A percentile compares a stretch with the other conserved stretches of the same genome.
These are phyloP conservation scores for Passiflora organensis DNA, from an alignment of 345 rosid species.

Conservation along the genomic window DNA sequence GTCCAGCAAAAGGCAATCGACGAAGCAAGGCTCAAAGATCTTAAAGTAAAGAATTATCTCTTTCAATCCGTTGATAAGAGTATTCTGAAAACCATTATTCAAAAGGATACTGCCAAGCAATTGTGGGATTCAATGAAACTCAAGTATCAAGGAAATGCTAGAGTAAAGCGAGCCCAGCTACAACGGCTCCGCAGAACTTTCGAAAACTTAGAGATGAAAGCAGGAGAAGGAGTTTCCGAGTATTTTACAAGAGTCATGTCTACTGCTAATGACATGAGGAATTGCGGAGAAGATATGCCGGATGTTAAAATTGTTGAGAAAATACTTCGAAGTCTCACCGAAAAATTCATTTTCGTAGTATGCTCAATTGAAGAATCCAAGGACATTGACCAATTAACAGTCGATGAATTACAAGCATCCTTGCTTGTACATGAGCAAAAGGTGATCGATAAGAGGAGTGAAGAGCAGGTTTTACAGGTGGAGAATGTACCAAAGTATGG, in stretches of 20 bases:
- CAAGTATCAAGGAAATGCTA: neutral
- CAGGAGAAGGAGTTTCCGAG: neutral
- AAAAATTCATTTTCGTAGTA: neutral
- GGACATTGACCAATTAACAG: neutral
- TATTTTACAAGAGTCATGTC: neutral
- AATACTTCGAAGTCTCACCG: neutral
- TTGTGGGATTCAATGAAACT: neutral
- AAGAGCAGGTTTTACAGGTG: neutral
- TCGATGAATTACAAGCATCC: neutral
- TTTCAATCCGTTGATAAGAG: neutral
- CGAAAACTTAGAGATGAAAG: neutral
- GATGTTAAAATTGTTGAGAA: neutral
- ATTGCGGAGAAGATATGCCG: neutral
- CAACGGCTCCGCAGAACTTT: neutral
- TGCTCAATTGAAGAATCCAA: neutral
- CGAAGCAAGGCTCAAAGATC: neutral
- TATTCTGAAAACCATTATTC: neutral
- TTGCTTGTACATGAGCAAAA: neutral
- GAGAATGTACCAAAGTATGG: neutral
- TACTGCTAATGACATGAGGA: neutral
- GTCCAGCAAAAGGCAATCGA: neutral
- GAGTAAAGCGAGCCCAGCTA: neutral
- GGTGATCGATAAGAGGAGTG: neutral
- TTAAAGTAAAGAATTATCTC: neutral
- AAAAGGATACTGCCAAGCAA: neutral